A percentile compares a stretch with the other conserved stretches of the same genome.
These are phyloP conservation scores for Rosa rugosa DNA, from an alignment of 306 rosid species.

Conservation along the genomic window DNA sequence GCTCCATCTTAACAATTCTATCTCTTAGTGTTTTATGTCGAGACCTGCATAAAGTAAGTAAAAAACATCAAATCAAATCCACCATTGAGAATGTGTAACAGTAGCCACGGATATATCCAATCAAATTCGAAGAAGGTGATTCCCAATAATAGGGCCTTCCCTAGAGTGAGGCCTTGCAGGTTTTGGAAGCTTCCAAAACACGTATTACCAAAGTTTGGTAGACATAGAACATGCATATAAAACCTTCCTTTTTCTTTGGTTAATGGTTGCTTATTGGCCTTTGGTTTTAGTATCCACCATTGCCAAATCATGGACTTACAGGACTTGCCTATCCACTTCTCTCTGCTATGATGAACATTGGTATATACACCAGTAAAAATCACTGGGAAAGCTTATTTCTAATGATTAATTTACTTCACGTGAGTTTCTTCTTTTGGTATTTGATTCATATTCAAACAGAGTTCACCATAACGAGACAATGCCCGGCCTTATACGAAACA, in stretches of 20 bases:
- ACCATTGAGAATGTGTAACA: conserved; percentile 6
- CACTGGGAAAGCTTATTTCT: neutral
- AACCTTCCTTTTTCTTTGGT: neutral
- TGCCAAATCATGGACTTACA: too few relatives aligned
- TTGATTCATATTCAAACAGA: conserved; percentile 14
- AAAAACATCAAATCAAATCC: neutral
- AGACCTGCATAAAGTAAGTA: neutral
- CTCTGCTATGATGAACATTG: neutral
- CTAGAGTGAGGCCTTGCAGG: neutral
- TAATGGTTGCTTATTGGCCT: neutral
- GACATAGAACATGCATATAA: neutral
- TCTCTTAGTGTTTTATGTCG: too few relatives aligned
- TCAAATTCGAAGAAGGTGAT: neutral
- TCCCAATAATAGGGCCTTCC: too few relatives aligned
- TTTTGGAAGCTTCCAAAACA: conserved; percentile 58
- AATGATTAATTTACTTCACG: conserved; percentile 35
- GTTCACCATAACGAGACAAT: conserved; percentile 25
- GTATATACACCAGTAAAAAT: neutral
- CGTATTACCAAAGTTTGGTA: neutral
- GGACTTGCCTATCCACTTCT: too few relatives aligned
- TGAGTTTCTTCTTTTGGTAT: conserved; percentile 40
- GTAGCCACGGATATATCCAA: conserved; percentile 6
- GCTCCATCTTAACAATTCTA: too few relatives aligned
- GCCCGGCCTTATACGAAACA: neutral
- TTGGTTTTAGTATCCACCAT: neutral